Percentiles rank a stretch among this genome's conserved stretches.
phyloP scores from a whole-genome alignment of 345 rosid genomes.

The Conringia planisiliqua region DNA sequence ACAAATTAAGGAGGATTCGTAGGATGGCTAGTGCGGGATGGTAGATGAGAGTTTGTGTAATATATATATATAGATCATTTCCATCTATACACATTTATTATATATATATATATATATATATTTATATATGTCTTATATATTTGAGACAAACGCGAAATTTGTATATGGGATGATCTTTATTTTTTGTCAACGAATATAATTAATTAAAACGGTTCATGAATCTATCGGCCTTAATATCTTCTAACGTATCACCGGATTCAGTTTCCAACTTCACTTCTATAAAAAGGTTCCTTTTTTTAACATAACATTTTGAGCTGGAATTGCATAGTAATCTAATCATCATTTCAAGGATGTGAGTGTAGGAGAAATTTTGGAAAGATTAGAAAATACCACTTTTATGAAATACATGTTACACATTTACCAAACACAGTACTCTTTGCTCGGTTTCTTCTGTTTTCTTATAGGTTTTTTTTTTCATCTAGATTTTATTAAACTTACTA shows the following conservation, averaged over 20 bases:
- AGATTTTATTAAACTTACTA: no score
- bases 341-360: no score
- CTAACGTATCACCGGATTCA: no score
- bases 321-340: no score
- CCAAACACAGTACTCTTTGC: not conserved
- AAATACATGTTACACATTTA: not conserved
- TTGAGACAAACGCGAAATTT: not conserved
- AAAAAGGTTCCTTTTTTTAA: no score
- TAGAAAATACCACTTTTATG: not conserved
- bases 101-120: not conserved
- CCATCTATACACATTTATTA: constrained; percentile 4
- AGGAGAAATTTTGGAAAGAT: not conserved
- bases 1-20: constrained; percentile 45
- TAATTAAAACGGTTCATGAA: not conserved
- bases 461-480: no score
- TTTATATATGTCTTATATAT: not conserved
- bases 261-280: no score
- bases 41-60: constrained; percentile 36
- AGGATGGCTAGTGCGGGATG: constrained; percentile 58
- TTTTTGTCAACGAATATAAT: not conserved
- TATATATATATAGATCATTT: not conserved
- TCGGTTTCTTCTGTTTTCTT: not conserved
- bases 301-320: no score
- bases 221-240: not conserved
- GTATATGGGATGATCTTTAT: not conserved